Conservation (phyloP, 192 early-diverging fungal species). For the Backusella mclennaniae region DNA sequence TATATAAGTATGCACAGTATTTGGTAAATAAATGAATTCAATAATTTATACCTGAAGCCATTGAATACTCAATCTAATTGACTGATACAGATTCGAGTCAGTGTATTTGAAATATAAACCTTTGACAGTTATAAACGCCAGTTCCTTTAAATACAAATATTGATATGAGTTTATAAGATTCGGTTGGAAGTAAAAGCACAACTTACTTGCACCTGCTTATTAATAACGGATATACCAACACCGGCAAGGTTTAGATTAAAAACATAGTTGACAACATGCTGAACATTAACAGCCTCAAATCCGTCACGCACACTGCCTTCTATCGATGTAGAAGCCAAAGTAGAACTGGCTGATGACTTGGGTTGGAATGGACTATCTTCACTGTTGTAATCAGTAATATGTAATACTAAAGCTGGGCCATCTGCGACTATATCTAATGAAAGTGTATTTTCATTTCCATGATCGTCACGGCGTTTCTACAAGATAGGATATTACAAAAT, state of each 20-base stretch:
- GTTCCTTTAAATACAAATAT: slow-evolving; percentile 48
- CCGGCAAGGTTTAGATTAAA: slow-evolving; percentile 66
- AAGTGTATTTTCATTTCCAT: slow-evolving; percentile 30
- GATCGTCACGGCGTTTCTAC: not conserved
- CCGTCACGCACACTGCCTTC: slow-evolving; percentile 29
- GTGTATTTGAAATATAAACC: slow-evolving; percentile 64
- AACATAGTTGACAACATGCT: slow-evolving; percentile 36
- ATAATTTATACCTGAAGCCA: slow-evolving; percentile 59
- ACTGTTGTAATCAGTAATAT: slow-evolving; percentile 51
- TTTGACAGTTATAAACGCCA: slow-evolving; percentile 71
- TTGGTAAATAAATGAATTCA: not conserved
- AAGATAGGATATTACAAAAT: not conserved
- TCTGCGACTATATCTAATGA: slow-evolving; percentile 59
- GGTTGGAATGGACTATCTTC: slow-evolving; percentile 44
- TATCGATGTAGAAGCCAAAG: slow-evolving; percentile 12
- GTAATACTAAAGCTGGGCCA: slow-evolving; percentile 51
- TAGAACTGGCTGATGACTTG: slow-evolving; percentile 26
- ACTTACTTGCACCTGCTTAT: slow-evolving; percentile 44
- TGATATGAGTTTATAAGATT: not conserved
- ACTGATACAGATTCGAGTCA: slow-evolving; percentile 68
- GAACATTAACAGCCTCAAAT: slow-evolving; percentile 38
- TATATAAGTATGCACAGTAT: not conserved
- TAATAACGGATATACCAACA: slow-evolving; percentile 80
- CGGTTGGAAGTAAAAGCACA: not conserved
- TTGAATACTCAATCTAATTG: slow-evolving; percentile 58